Evolutionary conservation across 495 filamentous ascomycete species (phyloP), one percentile per base, ranked within the genome.

Genomic region (Entonaema liquescens): DNA sequence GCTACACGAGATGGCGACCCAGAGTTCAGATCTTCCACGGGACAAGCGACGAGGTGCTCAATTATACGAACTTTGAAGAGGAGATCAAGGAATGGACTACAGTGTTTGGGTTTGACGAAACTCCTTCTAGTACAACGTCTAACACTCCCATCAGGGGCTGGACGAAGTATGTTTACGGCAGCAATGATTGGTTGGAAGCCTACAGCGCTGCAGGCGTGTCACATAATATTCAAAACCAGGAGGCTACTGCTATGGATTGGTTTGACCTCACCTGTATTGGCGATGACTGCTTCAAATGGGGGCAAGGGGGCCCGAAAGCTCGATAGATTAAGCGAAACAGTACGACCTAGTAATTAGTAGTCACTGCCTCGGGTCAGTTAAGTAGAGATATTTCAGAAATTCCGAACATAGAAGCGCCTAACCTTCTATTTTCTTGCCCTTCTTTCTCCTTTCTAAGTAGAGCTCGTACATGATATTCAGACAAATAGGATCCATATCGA

Each of bases 21-120:
- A 81, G 79, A 62, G 85, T 91, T 79, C 83, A 87, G 73, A 79
- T 88, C 53, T 83, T 78, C 57, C 86, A 88, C 71, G 86, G 86
- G 8, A 83, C 79, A 0, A 62, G 64, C 1, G 85, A 88, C 47
- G 80, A 79, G 28, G 82, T 76, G 7, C 75, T 89, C n/a, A 77
- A 79, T 59, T 82, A 80, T n/a, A 66, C 78, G 47, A 84, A 87
- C 72, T 82, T 83, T 42, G 76, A 79, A 15, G 85, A 88, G 76
- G 80, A 78, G 54, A 62, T 87, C 25, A 85, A 88, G 75, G 82
- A 86, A 70, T 87, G 85, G 81, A 73, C 29, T 75, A 71, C 74
- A 64, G 80, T 81, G 55, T 78, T 77, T 5, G 71, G 73, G 7
- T 67, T 68, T 29, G 33, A 67, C 23, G 65, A 76, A 23, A 71